Evolutionary conservation across 306 rosid species (phyloP).

Genomic region (Prosopis cineraria): DNA sequence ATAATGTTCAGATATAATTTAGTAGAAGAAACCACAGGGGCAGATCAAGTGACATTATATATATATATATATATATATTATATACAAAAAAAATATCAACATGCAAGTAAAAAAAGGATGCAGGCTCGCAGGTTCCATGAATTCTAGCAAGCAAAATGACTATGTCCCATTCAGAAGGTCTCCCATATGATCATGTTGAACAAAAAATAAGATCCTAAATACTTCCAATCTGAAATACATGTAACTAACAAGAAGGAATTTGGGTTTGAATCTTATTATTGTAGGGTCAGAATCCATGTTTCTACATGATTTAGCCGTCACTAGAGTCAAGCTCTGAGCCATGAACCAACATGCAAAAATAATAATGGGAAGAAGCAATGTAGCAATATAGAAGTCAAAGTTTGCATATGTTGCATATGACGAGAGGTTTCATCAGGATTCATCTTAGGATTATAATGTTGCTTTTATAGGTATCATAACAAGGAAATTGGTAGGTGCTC

Average conservation of each 20-base stretch:
- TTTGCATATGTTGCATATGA: conserved; percentile 22
- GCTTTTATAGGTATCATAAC: conserved; percentile 26
- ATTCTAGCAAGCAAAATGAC: background rate
- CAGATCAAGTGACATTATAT: conserved; percentile 3
- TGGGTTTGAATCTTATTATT: background rate
- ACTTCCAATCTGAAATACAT: conserved; percentile 5
- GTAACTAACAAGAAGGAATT: conserved; percentile 24
- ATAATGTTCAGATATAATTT: background rate
- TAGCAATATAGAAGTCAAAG: conserved; percentile 20
- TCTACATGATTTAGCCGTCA: background rate
- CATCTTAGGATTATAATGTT: conserved; percentile 15
- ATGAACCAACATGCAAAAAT: conserved; percentile 21
- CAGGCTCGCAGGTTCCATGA: background rate
- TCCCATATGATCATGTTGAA: background rate
- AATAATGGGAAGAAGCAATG: background rate
- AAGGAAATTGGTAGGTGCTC: too few relatives aligned
- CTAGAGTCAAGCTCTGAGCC: conserved; percentile 5
- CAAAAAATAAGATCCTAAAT: conserved; percentile 12
- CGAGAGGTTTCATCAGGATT: conserved; percentile 20
- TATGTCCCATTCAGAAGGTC: background rate
- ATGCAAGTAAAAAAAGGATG: conserved; percentile 1
- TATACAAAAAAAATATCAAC: too few relatives aligned
- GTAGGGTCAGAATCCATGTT: conserved; percentile 6
- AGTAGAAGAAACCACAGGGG: conserved; percentile 24
- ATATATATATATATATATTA: too few relatives aligned